A percentile compares a stretch with the other conserved stretches of the same genome.
These are phyloP conservation scores for Parietaria judaica DNA, from an alignment of 306 rosid genomes.

Conservation along the genomic window DNA sequence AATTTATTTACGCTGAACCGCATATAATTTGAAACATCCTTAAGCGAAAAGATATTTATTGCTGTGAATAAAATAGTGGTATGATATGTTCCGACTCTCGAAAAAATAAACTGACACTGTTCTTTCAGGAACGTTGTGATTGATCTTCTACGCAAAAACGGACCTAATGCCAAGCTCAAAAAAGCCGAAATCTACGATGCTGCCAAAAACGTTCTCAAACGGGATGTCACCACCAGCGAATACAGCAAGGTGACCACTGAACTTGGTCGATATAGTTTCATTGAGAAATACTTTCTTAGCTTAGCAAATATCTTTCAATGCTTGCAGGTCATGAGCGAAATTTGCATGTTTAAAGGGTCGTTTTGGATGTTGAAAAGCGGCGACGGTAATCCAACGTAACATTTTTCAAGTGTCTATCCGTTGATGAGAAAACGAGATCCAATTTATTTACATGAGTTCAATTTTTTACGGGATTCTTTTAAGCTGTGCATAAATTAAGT, in stretches of 20 bases:
- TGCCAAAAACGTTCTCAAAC: slow-evolving; percentile 46
- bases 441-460: too few species aligned
- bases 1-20: too few species aligned
- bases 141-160: slow-evolving; percentile 53
- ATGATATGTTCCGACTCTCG: not conserved
- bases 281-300: too few species aligned
- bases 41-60: too few species aligned
- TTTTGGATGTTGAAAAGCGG: slow-evolving; percentile 61
- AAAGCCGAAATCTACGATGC: slow-evolving; percentile 65
- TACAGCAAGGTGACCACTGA: slow-evolving; percentile 52
- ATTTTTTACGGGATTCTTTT: too few species aligned
- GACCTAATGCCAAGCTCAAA: slow-evolving; percentile 50
- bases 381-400: slow-evolving; percentile 41
- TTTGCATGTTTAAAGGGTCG: slow-evolving; percentile 62
- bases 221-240: slow-evolving; percentile 54
- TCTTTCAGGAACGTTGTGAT: slow-evolving; percentile 71
- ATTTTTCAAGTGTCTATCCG: too few species aligned
- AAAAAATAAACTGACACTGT: slow-evolving; percentile 14
- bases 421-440: too few species aligned
- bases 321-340: slow-evolving; percentile 63
- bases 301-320: not conserved
- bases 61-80: not conserved
- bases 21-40: too few species aligned
- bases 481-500: too few species aligned
- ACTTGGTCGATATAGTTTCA: too few species aligned